These are phyloP conservation scores for Juncus effusus DNA, from an alignment of 176 grass and related monocot genomes.

Conservation along the genomic window DNA sequence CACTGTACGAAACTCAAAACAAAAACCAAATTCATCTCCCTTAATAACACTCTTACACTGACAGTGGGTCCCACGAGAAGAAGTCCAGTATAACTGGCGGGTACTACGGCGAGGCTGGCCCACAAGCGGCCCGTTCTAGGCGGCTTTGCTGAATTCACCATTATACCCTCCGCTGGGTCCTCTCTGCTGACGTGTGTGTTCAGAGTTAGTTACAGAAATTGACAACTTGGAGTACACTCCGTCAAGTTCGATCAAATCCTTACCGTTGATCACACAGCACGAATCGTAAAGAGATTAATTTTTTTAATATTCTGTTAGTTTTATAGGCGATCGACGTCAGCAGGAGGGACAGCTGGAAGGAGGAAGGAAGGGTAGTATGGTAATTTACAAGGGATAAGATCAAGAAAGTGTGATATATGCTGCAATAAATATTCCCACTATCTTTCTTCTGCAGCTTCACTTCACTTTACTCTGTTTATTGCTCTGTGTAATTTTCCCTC, in stretches of 20 bases:
- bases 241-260: not conserved
- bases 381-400: slow-evolving; percentile 18
- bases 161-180: not conserved
- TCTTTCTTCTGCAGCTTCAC: not conserved
- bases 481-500: slow-evolving; percentile 20
- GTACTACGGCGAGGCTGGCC: not conserved
- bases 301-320: not conserved
- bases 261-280: not conserved
- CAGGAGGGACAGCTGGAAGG: not conserved
- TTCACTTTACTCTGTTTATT: slow-evolving; percentile 15
- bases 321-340: slow-evolving; percentile 1
- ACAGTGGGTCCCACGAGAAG: too few species aligned
- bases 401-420: slow-evolving; percentile 15
- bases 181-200: slow-evolving; percentile 7
- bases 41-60: too few species aligned
- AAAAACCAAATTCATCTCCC: too few species aligned
- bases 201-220: not conserved
- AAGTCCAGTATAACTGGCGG: slow-evolving; percentile 2
- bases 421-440: slow-evolving; percentile 25
- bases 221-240: slow-evolving; percentile 14
- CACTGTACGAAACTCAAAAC: too few species aligned
- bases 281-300: not conserved
- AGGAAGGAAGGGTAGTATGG: not conserved
- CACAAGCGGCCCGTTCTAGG: slow-evolving; percentile 4
- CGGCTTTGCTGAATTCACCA: not conserved